Base-by-base conservation (phyloP, 192 early-diverging fungal species). In the Coemansia sp. region DNA sequence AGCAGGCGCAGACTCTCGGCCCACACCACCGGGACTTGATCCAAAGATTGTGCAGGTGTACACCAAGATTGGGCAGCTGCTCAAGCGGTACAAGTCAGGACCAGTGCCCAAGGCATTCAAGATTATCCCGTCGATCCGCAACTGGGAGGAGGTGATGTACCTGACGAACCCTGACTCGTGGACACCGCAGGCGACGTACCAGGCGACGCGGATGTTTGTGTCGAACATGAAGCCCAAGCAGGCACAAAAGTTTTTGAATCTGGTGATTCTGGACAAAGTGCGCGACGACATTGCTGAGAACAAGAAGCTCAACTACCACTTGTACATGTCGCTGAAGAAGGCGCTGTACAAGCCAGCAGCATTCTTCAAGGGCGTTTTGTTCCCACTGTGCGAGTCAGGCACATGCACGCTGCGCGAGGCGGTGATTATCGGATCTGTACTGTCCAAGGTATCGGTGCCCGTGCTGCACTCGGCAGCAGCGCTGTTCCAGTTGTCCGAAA, bases 31-130 rank as follows among this genome's bases (percentile, higher is more conserved):
- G 54, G 82, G 84, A 11, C 59, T 96, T 56, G 88, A 94, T 70
- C 87, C 91, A 36, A 97, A 97, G 78, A 86, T 99, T 31, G 83
- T 96, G 44, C 92, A 96, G 73, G 94, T 94, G 53, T 99, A 98
- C 79, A 87, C 73, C 14, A 76, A 73, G 74, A 93, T 99, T 37
- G 97, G 95, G 2, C 70, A 88, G 56, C 79, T 98, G 49, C 73
- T 98, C 59, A 87, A 85, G 49, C 86, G 97, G 20, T 97, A 99
- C 87, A 91, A 91, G 61, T 95, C 93, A 15, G 96, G 96, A 24
- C 88, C 88, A 68, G 84, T 97, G 46, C 97, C 97, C 55, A 98
- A 99, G 79, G 91, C 94, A 15, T 99, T 99, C 88, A 99, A 99
- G 82, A 96, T 99, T 60, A 93, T 98, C 48, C 95, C 97, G 5